Evolutionary conservation across 306 rosid genomes (phyloP), one percentile per base, ranked within the genome.

Genomic region (Cyamopsis tetragonoloba): DNA sequence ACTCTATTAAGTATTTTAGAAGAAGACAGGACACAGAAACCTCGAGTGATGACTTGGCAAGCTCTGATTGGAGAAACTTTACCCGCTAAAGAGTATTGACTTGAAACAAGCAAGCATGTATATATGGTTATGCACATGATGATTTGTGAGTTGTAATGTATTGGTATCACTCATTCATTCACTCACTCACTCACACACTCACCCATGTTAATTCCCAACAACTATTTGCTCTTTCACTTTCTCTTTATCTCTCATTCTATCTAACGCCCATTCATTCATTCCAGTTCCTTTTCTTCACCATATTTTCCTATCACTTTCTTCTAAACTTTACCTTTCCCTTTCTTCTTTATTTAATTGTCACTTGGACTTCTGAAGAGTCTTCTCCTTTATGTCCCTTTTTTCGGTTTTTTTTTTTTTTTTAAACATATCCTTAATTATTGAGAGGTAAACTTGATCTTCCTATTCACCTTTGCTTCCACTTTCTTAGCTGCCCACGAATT

Each of bases 81-180:
- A 12, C 70, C 77, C 62, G 71, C 71, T 77, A 56, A 69, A 62
- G 51, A 31, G 12, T 56, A 68, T 81, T 76, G 82, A 81, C 82
- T 76, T 76, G 61, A 81, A 76, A 53, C 71, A 22, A 27, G 38
- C 50, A 65, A n/a, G n/a, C n/a, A n/a, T n/a, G n/a, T n/a, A n/a
- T n/a, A n/a, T n/a, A n/a, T n/a, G n/a, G n/a, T n/a, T 27, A 15
- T 9, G 79, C 19, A 12, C 27, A 8, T 15, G 64, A 47, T 6
- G 35, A n/a, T 35, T 41, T 18, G 35, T 61, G 15, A 19, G 4
- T 9, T 44, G 8, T 5, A n/a, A n/a, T n/a, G n/a, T 55, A 20
- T 48, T 15, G 35, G 26, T 22, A n/a, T 0, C 68, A 57, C 18
- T 69, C 51, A n/a, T n/a, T n/a, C n/a, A n/a, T n/a, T n/a, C n/a